These are phyloP conservation scores for Lepidium sativum DNA, from an alignment of 345 rosid species.

Conservation along the genomic window DNA sequence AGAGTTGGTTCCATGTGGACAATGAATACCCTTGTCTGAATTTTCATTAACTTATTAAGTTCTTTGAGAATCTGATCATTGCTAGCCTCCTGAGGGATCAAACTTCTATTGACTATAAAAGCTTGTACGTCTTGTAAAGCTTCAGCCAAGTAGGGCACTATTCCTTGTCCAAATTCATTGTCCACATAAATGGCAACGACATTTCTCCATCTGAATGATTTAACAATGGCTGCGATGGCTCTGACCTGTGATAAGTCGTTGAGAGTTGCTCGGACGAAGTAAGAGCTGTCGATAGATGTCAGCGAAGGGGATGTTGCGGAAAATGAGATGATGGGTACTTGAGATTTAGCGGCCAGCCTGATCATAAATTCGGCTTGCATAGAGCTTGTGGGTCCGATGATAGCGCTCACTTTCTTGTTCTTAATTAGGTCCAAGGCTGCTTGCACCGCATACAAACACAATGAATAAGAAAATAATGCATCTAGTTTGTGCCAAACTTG, in stretches of 20 bases:
- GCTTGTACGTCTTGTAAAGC: slow-evolving; percentile 25
- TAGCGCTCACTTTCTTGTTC: slow-evolving; percentile 42
- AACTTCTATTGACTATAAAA: slow-evolving; percentile 1
- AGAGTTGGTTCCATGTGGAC: slow-evolving; percentile 35
- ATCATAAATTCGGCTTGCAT: slow-evolving; percentile 34
- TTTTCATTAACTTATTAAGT: slow-evolving; percentile 40
- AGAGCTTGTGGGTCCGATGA: slow-evolving; percentile 45
- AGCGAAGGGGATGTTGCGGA: slow-evolving; percentile 35
- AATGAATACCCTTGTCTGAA: slow-evolving; percentile 48
- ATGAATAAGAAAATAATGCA: not conserved
- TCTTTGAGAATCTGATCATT: slow-evolving; percentile 33
- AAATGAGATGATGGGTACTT: slow-evolving; percentile 45
- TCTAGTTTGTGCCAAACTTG: too few species aligned
- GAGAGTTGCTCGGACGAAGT: slow-evolving; percentile 34
- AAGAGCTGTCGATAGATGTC: slow-evolving; percentile 18
- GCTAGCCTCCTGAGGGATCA: slow-evolving; percentile 28
- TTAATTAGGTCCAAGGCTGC: slow-evolving; percentile 42
- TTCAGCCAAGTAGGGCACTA: slow-evolving; percentile 30
- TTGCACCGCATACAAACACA: slow-evolving; percentile 20
- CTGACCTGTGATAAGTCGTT: slow-evolving; percentile 36
- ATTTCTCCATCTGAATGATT: slow-evolving; percentile 39
- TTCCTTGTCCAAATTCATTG: slow-evolving; percentile 36
- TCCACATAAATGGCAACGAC: slow-evolving; percentile 33
- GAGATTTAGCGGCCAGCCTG: slow-evolving; percentile 26
- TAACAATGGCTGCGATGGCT: slow-evolving; percentile 33